Percentiles rank a stretch among this genome's conserved stretches.
Conservation (phyloP, 352 stramenopile species). For the Globisporangium paroecandrum region DNA sequence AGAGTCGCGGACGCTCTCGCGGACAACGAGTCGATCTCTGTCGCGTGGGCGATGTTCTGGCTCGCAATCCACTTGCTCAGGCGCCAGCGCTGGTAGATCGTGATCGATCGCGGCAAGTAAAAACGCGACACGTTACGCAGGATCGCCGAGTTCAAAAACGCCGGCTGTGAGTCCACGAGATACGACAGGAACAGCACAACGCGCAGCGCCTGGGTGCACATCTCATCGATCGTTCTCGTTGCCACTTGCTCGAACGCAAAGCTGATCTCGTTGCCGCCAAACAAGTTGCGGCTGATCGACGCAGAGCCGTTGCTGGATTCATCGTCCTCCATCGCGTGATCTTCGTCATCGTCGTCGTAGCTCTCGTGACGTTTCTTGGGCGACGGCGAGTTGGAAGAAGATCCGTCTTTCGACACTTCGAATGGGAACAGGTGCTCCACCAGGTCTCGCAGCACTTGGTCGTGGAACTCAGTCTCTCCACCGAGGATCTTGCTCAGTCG, state of each 20-base stretch:
- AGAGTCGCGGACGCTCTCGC: conserved; percentile 47
- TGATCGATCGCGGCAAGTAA: conserved; percentile 58
- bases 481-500: conserved; percentile 59
- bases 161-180: conserved; percentile 50
- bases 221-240: conserved; percentile 54
- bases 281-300: conserved; percentile 25
- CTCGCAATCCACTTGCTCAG: conserved; percentile 59
- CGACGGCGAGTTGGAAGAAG: conserved; percentile 24
- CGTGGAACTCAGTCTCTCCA: conserved; percentile 41
- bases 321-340: conserved; percentile 32
- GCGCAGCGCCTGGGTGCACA: conserved; percentile 58
- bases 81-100: conserved; percentile 68
- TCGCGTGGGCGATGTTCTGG: conserved; percentile 51
- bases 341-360: conserved; percentile 27
- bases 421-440: conserved; percentile 58
- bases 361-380: conserved; percentile 19
- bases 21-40: conserved; percentile 36
- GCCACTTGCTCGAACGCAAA: conserved; percentile 63
- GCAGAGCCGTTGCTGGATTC: conserved; percentile 14
- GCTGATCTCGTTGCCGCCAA: conserved; percentile 49
- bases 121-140: conserved; percentile 42
- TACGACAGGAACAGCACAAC: conserved; percentile 66
- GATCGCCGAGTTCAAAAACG: conserved; percentile 41
- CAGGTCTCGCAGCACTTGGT: conserved; percentile 53
- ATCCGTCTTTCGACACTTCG: conserved; percentile 25